A percentile compares a stretch with the other conserved stretches of the same genome.
phyloP scores from a whole-genome alignment of 2,329 filamentous ascomycete species.

The Hypomyces rosellus region DNA sequence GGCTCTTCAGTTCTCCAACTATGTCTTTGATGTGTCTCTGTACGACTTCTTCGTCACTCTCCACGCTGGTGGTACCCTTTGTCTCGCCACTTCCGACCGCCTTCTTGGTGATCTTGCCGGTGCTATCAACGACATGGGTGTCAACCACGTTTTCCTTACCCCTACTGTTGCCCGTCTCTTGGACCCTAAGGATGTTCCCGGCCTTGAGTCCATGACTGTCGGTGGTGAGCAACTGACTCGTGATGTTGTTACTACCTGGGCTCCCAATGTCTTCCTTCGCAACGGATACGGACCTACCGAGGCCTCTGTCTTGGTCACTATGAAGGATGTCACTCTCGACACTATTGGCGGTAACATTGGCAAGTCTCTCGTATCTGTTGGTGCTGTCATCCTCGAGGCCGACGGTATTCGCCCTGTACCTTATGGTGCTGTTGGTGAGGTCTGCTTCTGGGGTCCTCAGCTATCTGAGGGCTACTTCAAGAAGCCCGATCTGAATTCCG shows the following conservation, averaged over 20 bases:
- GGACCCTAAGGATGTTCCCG: conserved; percentile 12
- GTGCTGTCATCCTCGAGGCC: too few relatives aligned
- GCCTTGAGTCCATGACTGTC: conserved; percentile 10
- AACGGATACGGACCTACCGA: conserved; percentile 14
- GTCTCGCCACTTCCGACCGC: too few relatives aligned
- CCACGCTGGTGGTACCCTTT: conserved; percentile 1
- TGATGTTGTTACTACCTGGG: conserved; percentile 12
- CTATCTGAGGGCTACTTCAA: too few relatives aligned
- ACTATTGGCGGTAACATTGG: conserved; percentile 6
- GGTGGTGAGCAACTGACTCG: conserved; percentile 12
- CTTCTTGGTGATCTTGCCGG: too few relatives aligned
- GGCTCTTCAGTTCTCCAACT: neutral
- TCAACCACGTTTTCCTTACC: conserved; percentile 10
- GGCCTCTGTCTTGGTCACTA: conserved; percentile 3
- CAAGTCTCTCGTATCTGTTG: too few relatives aligned
- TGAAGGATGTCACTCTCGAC: conserved; percentile 12
- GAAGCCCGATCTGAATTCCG: too few relatives aligned
- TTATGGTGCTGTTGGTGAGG: too few relatives aligned
- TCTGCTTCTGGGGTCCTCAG: too few relatives aligned
- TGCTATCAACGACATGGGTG: neutral
- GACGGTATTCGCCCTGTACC: too few relatives aligned
- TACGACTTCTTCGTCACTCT: conserved; percentile 13
- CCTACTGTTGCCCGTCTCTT: conserved; percentile 15
- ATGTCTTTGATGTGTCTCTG: neutral
- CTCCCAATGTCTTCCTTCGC: conserved; percentile 8